Base-by-base conservation (phyloP, 1,284 basidiomycete species). In the Leccinum fallax region DNA sequence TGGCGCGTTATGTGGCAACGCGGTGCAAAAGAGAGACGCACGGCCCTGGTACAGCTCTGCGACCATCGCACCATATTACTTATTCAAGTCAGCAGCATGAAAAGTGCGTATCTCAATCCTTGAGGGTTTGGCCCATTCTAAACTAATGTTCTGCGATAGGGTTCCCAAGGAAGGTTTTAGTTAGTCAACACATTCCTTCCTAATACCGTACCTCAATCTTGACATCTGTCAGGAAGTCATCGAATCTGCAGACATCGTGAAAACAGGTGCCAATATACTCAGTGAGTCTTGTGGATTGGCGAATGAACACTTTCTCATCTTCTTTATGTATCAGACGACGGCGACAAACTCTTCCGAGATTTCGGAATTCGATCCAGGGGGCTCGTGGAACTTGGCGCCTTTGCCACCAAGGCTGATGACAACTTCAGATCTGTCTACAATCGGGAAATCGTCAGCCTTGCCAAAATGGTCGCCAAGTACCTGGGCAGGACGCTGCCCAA, bases 201-300 rank as follows among this genome's bases (percentile, higher is more conserved):
- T 6, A 3, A 9, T 40, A 5, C 21, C 19, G 4, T 55, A 21
- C 19, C 32, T 55, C 19, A 48, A 24, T 68, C 16, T 57, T 54
- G 54, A 48, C 21, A 51, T 15, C 3, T 32, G 21, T 15, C 60
- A 85, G 84, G 79, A 80, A 59, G 59, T 85, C 24, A 79, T 86
- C 11, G 83, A 85, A 66, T 76, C 77, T 26, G 70, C 76, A n/a
- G 62, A 71, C 6, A 72, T 80, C n/a, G 62, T 77, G 40, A 89
- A 89, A 69, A 72, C 82, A 3, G 87, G 87, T 3, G 86, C 80
- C 7, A 88, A 87, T 66, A 87, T 89, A 57, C 70, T 81, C 46
- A 81, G 86, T 88, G 62, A 63, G 82, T 73, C 16, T 69, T 15
- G 40, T 55, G 24, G 5, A 2, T 24, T 6, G 19, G 2, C n/a